Base-by-base conservation (phyloP, 306 rosid genomes). In the Vachellia pachyceras region DNA sequence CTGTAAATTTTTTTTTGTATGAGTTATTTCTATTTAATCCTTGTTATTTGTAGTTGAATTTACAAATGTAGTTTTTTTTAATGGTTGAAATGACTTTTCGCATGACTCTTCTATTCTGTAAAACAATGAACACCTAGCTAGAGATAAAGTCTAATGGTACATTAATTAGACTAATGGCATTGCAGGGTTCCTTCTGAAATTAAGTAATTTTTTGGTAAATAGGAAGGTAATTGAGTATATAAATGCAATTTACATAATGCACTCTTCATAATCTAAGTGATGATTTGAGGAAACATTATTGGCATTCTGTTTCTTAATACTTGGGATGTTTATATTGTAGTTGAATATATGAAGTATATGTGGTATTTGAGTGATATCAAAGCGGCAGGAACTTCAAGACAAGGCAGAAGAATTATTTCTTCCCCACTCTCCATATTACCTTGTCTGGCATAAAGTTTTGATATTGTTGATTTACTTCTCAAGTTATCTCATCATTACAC, bases 1-100 rank as follows among this genome's bases (percentile, higher is more conserved):
- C 75, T 69, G 20, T n/a, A 22, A 70, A 70, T 36, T 64, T 64
- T 8, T 22, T 39, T 67, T 67, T 67, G n/a, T n/a, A n/a, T 12
- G 46, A n/a, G 50, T 69, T 42, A 10, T 69, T 40, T 20, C 4
- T 41, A 45, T 22, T 60, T n/a, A n/a, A n/a, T n/a, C n/a, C 22
- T 20, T 69, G 18, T 40, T 69, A 69, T 25, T 69, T 69, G 33
- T 25, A 17, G 13, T 66, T 23, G 37, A 61, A 25, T 37, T 35
- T 33, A 64, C 22, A 18, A 52, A 52, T 52, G 3, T 9, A 8
- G 2, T 13, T n/a, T n/a, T n/a, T 64, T 64, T 35, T 64, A 5
- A 15, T 15, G 42, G 22, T 64, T 64, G 42, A 64, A 36, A 64
- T 39, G 47, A n/a, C n/a, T n/a, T n/a, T n/a, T n/a, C n/a, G n/a